Evolutionary conservation across 768 basidiomycete species (phyloP).

Genomic region (Filobasidium floriforme): DNA sequence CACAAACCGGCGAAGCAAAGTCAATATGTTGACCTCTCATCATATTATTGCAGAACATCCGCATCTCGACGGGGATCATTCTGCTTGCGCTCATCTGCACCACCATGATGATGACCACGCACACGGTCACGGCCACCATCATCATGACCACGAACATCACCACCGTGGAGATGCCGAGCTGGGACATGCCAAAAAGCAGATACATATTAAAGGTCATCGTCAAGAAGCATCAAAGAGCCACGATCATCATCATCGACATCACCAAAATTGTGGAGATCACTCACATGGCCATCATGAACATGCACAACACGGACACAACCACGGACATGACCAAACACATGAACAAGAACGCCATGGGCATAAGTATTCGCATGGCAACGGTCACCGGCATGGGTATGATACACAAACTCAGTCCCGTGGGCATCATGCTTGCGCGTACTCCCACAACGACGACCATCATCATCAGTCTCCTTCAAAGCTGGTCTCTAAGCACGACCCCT

Average conservation of each 20-base stretch:
- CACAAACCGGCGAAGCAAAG: background rate
- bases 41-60: background rate
- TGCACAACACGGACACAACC: background rate
- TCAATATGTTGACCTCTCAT: background rate
- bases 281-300: constrained; percentile 12
- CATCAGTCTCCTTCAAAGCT: background rate
- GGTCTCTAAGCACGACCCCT: no score
- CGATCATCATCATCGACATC: background rate
- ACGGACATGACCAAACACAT: background rate
- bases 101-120: constrained; percentile 5
- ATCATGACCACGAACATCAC: constrained; percentile 12
- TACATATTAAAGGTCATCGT: no score
- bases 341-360: no score
- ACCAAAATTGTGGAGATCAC: constrained; percentile 10
- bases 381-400: background rate
- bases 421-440: constrained; percentile 28
- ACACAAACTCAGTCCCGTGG: background rate
- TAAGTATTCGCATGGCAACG: background rate
- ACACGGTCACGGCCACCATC: background rate
- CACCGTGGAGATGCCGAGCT: background rate
- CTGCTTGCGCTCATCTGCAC: constrained; percentile 16
- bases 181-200: background rate
- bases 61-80: background rate
- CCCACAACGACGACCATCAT: constrained; percentile 49
- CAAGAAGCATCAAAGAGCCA: background rate